These are phyloP conservation scores for Elaeis guineensis DNA, from an alignment of 176 grass and related monocot species.

Conservation along the genomic window DNA sequence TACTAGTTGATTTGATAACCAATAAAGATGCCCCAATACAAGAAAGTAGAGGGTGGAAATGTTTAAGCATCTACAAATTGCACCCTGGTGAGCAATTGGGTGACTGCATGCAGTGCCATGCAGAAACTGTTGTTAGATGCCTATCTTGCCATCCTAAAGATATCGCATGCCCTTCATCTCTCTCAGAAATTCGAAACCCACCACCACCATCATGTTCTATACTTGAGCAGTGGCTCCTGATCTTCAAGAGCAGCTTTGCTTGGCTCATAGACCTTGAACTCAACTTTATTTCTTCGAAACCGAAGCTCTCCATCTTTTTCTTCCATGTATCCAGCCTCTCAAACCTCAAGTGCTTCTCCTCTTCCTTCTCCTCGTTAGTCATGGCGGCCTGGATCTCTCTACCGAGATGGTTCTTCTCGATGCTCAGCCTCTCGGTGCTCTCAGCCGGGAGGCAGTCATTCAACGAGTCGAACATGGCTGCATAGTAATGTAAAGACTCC, in stretches of 20 bases:
- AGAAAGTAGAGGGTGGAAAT: neutral
- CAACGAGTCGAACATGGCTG: conserved; percentile 67
- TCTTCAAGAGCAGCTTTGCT: conserved; percentile 81
- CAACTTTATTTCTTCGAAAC: conserved; percentile 40
- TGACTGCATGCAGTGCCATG: conserved; percentile 29
- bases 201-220: conserved; percentile 20
- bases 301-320: conserved; percentile 34
- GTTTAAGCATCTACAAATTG: too few relatives aligned
- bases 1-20: too few relatives aligned
- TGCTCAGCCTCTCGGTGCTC: conserved; percentile 53
- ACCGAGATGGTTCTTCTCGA: conserved; percentile 69
- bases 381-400: conserved; percentile 46
- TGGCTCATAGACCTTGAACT: conserved; percentile 77
- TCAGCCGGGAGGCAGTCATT: conserved; percentile 65
- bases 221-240: conserved; percentile 43
- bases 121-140: conserved; percentile 34
- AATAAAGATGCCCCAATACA: neutral
- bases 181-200: conserved; percentile 45
- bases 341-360: neutral
- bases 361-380: neutral
- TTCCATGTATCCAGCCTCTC: conserved; percentile 27
- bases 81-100: neutral
- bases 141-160: conserved; percentile 53
- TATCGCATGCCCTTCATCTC: conserved; percentile 33
- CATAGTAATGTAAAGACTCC: conserved; percentile 46